These are phyloP conservation scores for Ajuga chamaepitys DNA, from an alignment of 257 asterid genomes.

Conservation along the genomic window DNA sequence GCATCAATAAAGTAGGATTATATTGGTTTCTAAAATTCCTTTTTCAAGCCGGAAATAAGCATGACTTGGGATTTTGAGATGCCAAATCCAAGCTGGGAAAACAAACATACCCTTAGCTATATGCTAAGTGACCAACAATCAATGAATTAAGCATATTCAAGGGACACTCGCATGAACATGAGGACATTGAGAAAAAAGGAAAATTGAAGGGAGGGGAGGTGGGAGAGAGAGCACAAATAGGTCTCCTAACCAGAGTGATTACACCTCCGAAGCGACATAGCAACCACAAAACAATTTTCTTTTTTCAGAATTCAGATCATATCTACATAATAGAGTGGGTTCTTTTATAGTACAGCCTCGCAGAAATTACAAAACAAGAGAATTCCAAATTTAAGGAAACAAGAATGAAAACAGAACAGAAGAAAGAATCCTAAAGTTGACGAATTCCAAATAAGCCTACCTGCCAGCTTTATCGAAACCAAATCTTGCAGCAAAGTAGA, in stretches of 20 bases:
- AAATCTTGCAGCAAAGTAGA: slow-evolving; percentile 71
- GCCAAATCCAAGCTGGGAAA: no score
- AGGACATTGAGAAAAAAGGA: neutral
- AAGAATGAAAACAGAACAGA: neutral
- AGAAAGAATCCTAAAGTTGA: neutral
- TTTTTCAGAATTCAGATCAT: neutral
- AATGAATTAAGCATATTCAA: no score
- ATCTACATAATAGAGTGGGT: neutral
- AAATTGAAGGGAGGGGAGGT: neutral
- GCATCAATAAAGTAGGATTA: no score
- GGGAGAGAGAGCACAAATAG: neutral
- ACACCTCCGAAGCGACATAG: neutral
- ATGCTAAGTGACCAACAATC: no score
- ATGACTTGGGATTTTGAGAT: no score
- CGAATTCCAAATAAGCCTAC: slow-evolving; percentile 26
- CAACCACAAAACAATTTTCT: neutral
- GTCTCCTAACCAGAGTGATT: neutral
- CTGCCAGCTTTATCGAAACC: slow-evolving; percentile 65
- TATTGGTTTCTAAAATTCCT: no score
- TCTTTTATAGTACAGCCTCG: neutral
- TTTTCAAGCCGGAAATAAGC: no score
- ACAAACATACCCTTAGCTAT: no score
- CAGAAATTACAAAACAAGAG: neutral
- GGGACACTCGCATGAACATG: neutral
- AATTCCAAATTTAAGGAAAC: neutral